These are phyloP conservation scores for Aspergillus egyptiacus DNA, from an alignment of 495 filamentous ascomycete genomes.

Conservation along the genomic window DNA sequence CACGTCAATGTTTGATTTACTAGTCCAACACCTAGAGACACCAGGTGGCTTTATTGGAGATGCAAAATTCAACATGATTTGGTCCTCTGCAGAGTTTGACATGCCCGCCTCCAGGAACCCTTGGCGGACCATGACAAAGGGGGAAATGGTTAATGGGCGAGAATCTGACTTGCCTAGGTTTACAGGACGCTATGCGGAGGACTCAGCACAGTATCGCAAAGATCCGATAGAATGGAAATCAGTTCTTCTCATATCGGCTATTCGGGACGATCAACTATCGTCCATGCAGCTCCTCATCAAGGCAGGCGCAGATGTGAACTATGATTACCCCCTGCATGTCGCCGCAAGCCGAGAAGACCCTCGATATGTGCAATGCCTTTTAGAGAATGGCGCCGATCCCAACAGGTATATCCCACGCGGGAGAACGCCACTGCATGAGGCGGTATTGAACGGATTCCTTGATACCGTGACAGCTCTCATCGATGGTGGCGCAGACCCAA, in stretches of 20 bases:
- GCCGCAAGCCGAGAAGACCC: constrained; percentile 5
- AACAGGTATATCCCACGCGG: not conserved
- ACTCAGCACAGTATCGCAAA: not conserved
- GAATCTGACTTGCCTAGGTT: not conserved
- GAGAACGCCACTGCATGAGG: constrained; percentile 5
- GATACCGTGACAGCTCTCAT: constrained; percentile 2
- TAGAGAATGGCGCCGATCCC: constrained; percentile 14
- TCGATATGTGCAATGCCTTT: not conserved
- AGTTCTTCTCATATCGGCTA: constrained; percentile 4
- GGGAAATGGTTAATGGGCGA: constrained; percentile 1
- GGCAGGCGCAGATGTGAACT: constrained; percentile 13
- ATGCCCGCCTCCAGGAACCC: not conserved
- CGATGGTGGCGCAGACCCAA: constrained; percentile 8
- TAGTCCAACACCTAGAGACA: constrained; percentile 8
- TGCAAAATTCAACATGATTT: constrained; percentile 10
- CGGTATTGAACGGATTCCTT: constrained; percentile 4
- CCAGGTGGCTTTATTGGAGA: not conserved
- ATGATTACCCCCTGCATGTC: constrained; percentile 1
- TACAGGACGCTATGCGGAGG: not conserved
- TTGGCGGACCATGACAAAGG: constrained; percentile 9
- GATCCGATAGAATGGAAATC: constrained; percentile 5
- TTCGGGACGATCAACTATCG: constrained; percentile 7
- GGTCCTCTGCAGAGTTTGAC: not conserved
- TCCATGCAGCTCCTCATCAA: constrained; percentile 11
- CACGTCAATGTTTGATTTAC: not conserved